Evolutionary conservation across 1,284 basidiomycete species (phyloP), one percentile per base, ranked within the genome.

Genomic region (Sanghuangporus weigelae): DNA sequence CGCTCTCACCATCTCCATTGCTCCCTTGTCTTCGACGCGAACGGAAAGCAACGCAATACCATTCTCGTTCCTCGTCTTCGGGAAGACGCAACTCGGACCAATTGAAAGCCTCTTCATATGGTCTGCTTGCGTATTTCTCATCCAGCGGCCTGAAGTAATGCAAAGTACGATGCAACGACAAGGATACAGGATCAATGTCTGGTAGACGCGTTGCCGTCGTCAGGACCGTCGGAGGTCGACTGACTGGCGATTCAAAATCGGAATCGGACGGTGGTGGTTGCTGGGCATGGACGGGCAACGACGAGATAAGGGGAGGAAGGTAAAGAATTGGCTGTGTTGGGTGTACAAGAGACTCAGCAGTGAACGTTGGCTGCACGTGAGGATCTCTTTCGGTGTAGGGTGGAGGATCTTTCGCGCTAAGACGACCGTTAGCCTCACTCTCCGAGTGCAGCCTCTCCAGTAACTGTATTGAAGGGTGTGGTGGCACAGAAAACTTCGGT

Each of bases 11-110:
- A 67, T 76, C 79, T 26, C 84, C 82, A 67, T 92, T 84, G 69
- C 87, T 90, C 21, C 84, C 89, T 7, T 79, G 75, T 68, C 85
- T 87, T 40, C 95, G 81, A 68, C 84, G 84, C 66, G 89, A 93
- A n/a, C 92, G 81, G 74, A 96, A 96, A 10, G 86, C 92, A 21
- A 96, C 95, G 64, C 87, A 88, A 73, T 95, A 96, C 92, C 93
- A 95, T 68, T 95, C 92, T 59, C 91, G 77, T 68, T 90, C 89
- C 49, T 90, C 82, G 2, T 89, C 81, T 58, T 77, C 76, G 0
- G 88, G 87, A 14, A 93, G 78, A 3, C 73, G 70, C 1, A 97
- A 77, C 53, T 89, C 81, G n/a, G 75, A 69, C 93, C 93, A 97
- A 73, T 96, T 96, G 80, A 96, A 97, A 0, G 91, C 90, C 39